Evolutionary conservation across 192 early-diverging fungal genomes (phyloP).

Genomic region (Backusella macrospora): DNA sequence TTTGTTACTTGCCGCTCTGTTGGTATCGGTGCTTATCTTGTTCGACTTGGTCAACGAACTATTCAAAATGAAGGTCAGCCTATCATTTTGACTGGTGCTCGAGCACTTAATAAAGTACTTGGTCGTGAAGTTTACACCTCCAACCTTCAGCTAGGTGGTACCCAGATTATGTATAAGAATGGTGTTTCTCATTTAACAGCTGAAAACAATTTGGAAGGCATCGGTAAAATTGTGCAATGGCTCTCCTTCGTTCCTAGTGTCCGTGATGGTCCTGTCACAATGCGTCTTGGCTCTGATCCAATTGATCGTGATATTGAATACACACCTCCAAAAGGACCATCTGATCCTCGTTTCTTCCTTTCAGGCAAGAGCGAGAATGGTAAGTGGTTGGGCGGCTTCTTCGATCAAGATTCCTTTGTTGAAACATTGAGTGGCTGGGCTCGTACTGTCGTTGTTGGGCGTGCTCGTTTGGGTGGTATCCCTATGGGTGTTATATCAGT

Average conservation of each 20-base stretch:
- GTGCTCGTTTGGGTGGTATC: conserved; percentile 94
- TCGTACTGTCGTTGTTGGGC: conserved; percentile 91
- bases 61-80: conserved; percentile 98
- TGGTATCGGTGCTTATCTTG: conserved; percentile 98
- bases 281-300: conserved; percentile 65
- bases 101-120: conserved; percentile 96
- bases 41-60: conserved; percentile 95
- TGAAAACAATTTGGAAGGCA: conserved; percentile 92
- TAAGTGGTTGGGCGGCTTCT: conserved; percentile 90
- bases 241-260: conserved; percentile 85
- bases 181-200: conserved; percentile 97
- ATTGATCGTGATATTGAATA: conserved; percentile 84
- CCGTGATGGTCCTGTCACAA: conserved; percentile 68
- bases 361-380: conserved; percentile 72
- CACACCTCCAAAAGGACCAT: conserved; percentile 77
- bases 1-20: conserved; percentile 98
- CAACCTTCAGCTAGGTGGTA: conserved; percentile 97
- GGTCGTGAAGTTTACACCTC: conserved; percentile 98
- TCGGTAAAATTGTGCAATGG: conserved; percentile 93
- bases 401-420: conserved; percentile 93
- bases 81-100: conserved; percentile 98
- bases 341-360: conserved; percentile 91
- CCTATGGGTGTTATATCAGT: conserved; percentile 97
- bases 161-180: conserved; percentile 99
- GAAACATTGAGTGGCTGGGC: conserved; percentile 98